phyloP scores from a whole-genome alignment of 2,329 filamentous ascomycete genomes.

The Rutstroemia sp. region DNA sequence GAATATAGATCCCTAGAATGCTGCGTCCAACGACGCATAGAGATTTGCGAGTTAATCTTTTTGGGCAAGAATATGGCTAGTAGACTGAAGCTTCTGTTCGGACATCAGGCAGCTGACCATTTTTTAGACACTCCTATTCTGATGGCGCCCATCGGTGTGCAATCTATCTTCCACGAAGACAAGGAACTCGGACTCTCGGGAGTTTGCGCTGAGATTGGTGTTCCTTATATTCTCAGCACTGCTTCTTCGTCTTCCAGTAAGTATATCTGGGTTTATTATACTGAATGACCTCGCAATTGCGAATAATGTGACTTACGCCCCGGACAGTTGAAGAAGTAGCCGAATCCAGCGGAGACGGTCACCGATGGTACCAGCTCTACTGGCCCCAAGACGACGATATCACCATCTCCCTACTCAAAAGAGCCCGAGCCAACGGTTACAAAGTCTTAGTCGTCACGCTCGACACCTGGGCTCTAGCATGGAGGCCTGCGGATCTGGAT shows the following conservation, averaged over 20 bases:
- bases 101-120: background rate
- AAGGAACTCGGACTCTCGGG: conserved; percentile 56
- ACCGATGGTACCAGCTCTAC: conserved; percentile 69
- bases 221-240: conserved; percentile 63
- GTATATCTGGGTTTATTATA: background rate
- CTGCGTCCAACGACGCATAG: conserved; percentile 36
- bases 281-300: too few species aligned
- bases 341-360: conserved; percentile 43
- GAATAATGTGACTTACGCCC: background rate
- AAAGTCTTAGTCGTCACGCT: conserved; percentile 63
- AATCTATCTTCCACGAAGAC: conserved; percentile 58
- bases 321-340: conserved; percentile 59
- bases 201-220: conserved; percentile 50
- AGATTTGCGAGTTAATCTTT: conserved; percentile 35
- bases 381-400: conserved; percentile 62
- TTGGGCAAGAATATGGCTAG: conserved; percentile 41
- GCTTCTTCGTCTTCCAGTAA: conserved; percentile 37
- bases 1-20: conserved; percentile 41
- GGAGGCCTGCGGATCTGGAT: conserved; percentile 63
- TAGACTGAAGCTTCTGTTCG: background rate
- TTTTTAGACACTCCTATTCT: conserved; percentile 39
- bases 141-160: conserved; percentile 63
- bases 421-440: conserved; percentile 56
- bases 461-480: conserved; percentile 62
- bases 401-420: conserved; percentile 53